Evolutionary conservation across 805 yeast species (phyloP), one percentile per base, ranked within the genome.

Genomic region (Jamesozyma rosinii): DNA sequence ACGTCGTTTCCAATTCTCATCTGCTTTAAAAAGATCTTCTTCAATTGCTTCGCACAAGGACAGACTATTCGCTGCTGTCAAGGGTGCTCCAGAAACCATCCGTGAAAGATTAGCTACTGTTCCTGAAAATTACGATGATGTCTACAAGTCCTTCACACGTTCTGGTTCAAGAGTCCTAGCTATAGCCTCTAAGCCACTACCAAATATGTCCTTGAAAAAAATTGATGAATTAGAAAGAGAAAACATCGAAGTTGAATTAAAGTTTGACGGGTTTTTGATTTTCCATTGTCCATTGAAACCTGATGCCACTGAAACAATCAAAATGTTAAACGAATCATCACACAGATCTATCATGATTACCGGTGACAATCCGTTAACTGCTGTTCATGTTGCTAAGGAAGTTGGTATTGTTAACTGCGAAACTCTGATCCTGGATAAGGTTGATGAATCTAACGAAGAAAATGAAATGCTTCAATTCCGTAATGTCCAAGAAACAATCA

Each of bases 51-150:
- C 77, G 42, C 71, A 71, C 51, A 65, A 75, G 26, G 69, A 71
- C 43, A 70, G 76, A 49, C 67, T 78, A 44, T 72, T 87, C 50
- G 92, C 88, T 37, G 81, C 95, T 50, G 95, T 81, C 36, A 92
- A 92, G 67, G 98, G 98, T 72, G 98, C 98, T 1, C 98, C 98
- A 4, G 98, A 92, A 67, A 92, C 97, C 17, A 79, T 92, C 54
- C 79, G 81, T 60, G 73, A 70, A 45, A 86, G 92, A 85, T 67
- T 92, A 48, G 54, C 63, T 36, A 70, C 69, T 37, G 77, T 83
- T 44, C 97, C 97, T 18, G 75, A 67, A 26, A 72, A 78, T 53
- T 92, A 90, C 59, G 97, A 90, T 61, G 84, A 78, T 20, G 77
- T 81, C 30, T 92, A 77, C 68, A 89, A 89, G 65, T 79, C 87